Conservation (phyloP, 768 basidiomycete species). For the Clitopilus passeckerianus region DNA sequence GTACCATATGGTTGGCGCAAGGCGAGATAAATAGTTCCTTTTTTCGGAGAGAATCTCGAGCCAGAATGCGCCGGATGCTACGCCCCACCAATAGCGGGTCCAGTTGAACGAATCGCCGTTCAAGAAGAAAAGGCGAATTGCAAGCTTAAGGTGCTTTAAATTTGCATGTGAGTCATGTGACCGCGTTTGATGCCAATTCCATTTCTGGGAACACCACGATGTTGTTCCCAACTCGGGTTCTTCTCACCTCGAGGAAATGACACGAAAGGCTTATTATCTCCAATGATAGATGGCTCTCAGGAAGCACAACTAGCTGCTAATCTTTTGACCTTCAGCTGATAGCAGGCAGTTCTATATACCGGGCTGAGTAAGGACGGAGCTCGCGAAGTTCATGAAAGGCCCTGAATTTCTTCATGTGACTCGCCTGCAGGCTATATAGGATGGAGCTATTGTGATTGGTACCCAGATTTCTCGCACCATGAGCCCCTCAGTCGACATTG, state of each 20-base stretch:
- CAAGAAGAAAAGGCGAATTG: no score
- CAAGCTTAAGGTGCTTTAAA: no score
- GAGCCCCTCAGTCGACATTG: slow-evolving; percentile 10
- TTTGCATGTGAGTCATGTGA: neutral
- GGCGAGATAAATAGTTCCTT: no score
- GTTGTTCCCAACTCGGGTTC: neutral
- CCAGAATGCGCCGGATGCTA: no score
- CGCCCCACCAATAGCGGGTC: no score
- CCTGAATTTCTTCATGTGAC: neutral
- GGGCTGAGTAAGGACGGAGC: neutral
- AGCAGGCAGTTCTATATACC: neutral
- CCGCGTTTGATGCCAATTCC: neutral
- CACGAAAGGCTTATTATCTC: neutral
- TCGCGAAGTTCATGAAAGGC: neutral
- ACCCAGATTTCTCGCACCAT: slow-evolving; percentile 5
- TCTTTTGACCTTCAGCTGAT: neutral
- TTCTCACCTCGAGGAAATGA: neutral
- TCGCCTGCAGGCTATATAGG: neutral
- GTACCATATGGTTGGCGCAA: no score
- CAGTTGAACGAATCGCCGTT: no score
- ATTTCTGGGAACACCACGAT: neutral
- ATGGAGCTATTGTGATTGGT: neutral
- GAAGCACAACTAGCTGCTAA: neutral
- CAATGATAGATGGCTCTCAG: neutral
- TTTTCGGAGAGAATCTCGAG: no score